phyloP scores from a whole-genome alignment of 1,284 basidiomycete species.

The Lentinula novae-zelandiae region DNA sequence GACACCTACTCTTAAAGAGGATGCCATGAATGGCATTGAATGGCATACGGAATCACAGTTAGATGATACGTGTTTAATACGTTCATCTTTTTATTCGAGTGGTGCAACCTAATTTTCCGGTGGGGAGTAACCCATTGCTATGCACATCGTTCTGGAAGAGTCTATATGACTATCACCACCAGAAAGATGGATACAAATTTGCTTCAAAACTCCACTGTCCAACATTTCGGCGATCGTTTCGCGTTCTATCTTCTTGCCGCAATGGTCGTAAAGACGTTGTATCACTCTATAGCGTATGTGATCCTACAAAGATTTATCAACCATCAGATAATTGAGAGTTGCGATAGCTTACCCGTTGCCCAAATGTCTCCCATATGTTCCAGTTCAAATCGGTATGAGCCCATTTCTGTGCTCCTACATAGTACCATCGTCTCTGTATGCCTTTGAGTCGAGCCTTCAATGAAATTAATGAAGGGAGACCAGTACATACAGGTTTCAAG shows the following conservation, averaged over 20 bases:
- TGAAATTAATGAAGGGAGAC: background rate
- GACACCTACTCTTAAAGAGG: background rate
- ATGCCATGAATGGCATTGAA: no score
- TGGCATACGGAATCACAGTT: background rate
- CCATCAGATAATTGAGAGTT: background rate
- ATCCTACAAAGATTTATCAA: background rate
- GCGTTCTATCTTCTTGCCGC: constrained; percentile 21
- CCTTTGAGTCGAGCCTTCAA: background rate
- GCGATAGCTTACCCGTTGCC: constrained; percentile 27
- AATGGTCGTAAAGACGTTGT: constrained; percentile 32
- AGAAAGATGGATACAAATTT: constrained; percentile 38
- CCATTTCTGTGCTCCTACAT: constrained; percentile 43
- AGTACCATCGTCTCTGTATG: constrained; percentile 40
- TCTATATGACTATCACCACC: constrained; percentile 22
- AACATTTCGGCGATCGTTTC: constrained; percentile 29
- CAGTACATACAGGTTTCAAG: constrained; percentile 32
- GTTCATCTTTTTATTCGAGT: background rate
- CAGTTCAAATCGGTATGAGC: constrained; percentile 20
- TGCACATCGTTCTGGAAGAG: constrained; percentile 23
- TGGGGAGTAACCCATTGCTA: constrained; percentile 18
- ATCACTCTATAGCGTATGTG: constrained; percentile 31
- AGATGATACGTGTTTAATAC: background rate
- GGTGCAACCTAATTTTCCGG: background rate
- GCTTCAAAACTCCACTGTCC: constrained; percentile 30
- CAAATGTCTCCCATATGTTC: constrained; percentile 34